Evolutionary conservation across 1,139 yeast genomes (phyloP).

Genomic region (Candida sp.): DNA sequence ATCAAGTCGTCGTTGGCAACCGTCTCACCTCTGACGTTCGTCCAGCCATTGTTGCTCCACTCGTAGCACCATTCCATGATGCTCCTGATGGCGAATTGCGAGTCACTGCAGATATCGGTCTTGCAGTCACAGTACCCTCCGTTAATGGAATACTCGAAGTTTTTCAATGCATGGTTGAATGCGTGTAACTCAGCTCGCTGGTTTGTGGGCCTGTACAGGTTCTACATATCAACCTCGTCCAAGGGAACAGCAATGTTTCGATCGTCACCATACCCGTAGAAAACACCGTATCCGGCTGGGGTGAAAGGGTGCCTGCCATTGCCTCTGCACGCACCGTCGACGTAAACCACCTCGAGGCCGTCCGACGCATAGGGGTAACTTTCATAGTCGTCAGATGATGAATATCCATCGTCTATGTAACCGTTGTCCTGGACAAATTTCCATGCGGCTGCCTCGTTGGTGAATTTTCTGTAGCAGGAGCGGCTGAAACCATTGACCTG

Average conservation of each 20-base stretch:
- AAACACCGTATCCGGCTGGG: conserved; percentile 69
- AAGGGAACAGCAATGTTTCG: conserved; percentile 59
- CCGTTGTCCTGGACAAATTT: not conserved
- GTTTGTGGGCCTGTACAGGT: conserved; percentile 58
- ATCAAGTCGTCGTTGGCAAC: conserved; percentile 61
- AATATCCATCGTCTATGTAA: not conserved
- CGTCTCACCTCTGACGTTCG: conserved; percentile 38
- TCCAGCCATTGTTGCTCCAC: conserved; percentile 64
- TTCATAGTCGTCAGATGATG: not conserved
- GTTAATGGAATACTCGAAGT: conserved; percentile 28
- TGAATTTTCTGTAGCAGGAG: conserved; percentile 60
- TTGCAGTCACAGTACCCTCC: conserved; percentile 14
- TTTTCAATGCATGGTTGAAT: conserved; percentile 54
- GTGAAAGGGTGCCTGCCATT: conserved; percentile 56
- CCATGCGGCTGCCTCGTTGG: conserved; percentile 46
- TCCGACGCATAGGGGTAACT: not conserved
- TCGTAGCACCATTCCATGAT: conserved; percentile 52
- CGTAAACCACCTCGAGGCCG: conserved; percentile 37
- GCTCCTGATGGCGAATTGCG: conserved; percentile 55
- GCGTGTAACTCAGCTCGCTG: conserved; percentile 85
- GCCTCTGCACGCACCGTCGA: conserved; percentile 72
- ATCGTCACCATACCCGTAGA: conserved; percentile 57
- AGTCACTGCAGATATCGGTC: conserved; percentile 56
- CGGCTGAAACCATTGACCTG: conserved; percentile 56
- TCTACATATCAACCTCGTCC: conserved; percentile 21